Base-by-base conservation (phyloP, 1,139 yeast species). In the Pneumocystis canis region DNA sequence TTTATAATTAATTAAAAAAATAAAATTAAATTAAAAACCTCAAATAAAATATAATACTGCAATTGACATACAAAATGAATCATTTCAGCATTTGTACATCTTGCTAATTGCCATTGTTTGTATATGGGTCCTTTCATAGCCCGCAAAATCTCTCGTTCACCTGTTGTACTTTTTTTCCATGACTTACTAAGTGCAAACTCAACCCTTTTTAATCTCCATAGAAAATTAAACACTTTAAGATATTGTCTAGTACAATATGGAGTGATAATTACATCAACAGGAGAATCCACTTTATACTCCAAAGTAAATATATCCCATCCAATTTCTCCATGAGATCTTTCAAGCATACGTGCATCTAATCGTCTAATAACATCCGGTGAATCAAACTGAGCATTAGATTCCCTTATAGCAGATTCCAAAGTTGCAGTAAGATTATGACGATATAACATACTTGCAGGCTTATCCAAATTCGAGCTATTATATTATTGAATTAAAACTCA, bases 241-340 rank as follows among this genome's bases (percentile, higher is more conserved):
- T 92, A 92, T 67, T 85, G 89, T 60, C 78, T 78, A 57, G 78
- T 76, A 3, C 82, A 71, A 53, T 63, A 64, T 16, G 68, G 66
- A 64, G 76, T 76, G 58, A 77, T 66, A 5, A 77, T 67, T 7
- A 74, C 75, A 32, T 75, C 76, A 56, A 78, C 25, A 82, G 90
- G 71, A 20, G 80, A 73, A 60, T 81, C 85, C 4, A 89, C 76
- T 62, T 84, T 79, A 71, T 87, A 92, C 70, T 89, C 97, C 60
- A 92, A 76, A 0, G 97, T 89, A 72, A 92, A 90, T 3, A 87
- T 89, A 71, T 90, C 96, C 97, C 97, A 92, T 76, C 80, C 79
- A 58, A 71, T 65, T 67, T 77, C 83, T 0, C 94, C 94, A 68
- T 84, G 81, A 2, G 83, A 82, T 54, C 84, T 75, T 62, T 74